phyloP scores from a whole-genome alignment of 805 yeast genomes.

The Teunomyces cretensis region DNA sequence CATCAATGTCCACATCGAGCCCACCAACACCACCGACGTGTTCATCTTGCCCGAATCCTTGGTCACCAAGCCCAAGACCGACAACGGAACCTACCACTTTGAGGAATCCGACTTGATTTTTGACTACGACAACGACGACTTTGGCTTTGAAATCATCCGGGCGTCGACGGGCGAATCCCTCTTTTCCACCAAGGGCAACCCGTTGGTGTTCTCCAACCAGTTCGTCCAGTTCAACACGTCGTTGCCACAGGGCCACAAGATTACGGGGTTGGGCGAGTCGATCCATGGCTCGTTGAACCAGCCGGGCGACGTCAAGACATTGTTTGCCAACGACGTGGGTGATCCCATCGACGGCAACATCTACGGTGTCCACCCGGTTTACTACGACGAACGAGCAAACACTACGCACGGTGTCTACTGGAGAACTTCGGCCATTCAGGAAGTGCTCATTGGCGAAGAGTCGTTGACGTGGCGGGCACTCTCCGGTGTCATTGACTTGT shows the following conservation, averaged over 20 bases:
- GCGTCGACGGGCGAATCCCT: conserved; percentile 20
- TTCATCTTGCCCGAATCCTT: conserved; percentile 18
- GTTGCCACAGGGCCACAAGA: conserved; percentile 23
- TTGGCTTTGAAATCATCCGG: conserved; percentile 19
- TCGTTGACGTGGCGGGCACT: conserved; percentile 28
- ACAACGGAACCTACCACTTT: conserved; percentile 9
- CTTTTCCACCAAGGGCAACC: conserved; percentile 28
- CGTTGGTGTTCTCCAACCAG: conserved; percentile 31
- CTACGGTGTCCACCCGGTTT: conserved; percentile 33
- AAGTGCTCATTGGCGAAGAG: conserved; percentile 23
- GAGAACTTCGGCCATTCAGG: conserved; percentile 29
- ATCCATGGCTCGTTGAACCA: conserved; percentile 24
- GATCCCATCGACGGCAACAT: conserved; percentile 27
- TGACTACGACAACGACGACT: conserved; percentile 10
- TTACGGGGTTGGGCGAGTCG: conserved; percentile 33
- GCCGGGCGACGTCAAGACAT: conserved; percentile 27
- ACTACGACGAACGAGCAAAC: conserved; percentile 25
- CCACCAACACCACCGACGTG: conserved; percentile 19
- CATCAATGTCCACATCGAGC: conserved; percentile 20
- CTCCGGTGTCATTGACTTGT: conserved; percentile 27
- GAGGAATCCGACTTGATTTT: conserved; percentile 17
- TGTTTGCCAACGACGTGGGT: conserved; percentile 28
- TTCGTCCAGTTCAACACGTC: conserved; percentile 29
- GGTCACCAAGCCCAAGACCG: conserved; percentile 14
- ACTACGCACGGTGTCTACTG: conserved; percentile 31